These are phyloP conservation scores for Lasiosphaeria miniovina DNA, from an alignment of 495 filamentous ascomycete species.

Conservation along the genomic window DNA sequence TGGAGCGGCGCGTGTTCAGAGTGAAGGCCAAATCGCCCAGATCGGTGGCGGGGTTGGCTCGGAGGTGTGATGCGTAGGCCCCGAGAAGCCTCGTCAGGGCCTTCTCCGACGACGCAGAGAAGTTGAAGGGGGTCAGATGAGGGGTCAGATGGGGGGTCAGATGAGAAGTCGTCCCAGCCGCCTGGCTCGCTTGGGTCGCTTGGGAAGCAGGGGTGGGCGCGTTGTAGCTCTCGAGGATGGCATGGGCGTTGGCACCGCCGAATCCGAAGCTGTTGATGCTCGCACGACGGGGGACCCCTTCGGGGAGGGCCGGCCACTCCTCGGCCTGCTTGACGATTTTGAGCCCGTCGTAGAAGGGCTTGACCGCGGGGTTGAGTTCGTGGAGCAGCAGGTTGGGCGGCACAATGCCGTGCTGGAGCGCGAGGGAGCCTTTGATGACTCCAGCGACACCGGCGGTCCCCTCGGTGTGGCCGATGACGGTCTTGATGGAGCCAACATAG, in stretches of 20 bases:
- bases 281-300: constrained; percentile 11
- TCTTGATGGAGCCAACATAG: constrained; percentile 54
- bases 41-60: constrained; percentile 37
- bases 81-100: constrained; percentile 35
- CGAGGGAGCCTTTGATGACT: constrained; percentile 47
- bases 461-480: constrained; percentile 55
- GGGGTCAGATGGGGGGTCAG: constrained; percentile 32
- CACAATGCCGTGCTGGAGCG: constrained; percentile 50
- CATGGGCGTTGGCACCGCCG: constrained; percentile 14
- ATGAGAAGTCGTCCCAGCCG: constrained; percentile 1
- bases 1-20: constrained; percentile 30
- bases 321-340: constrained; percentile 24
- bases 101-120: constrained; percentile 41
- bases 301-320: constrained; percentile 1
- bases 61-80: constrained; percentile 35
- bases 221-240: constrained; percentile 23
- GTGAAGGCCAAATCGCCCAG: constrained; percentile 34
- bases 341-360: constrained; percentile 12
- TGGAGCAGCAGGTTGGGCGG: constrained; percentile 43
- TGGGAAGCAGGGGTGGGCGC: constrained; percentile 25
- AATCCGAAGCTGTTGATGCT: constrained; percentile 14
- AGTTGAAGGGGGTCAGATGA: constrained; percentile 33
- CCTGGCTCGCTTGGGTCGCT: too few relatives aligned
- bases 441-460: constrained; percentile 49
- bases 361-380: constrained; percentile 43